phyloP scores from a whole-genome alignment of 2,329 filamentous ascomycete genomes.

The Aspergillus tanneri region DNA sequence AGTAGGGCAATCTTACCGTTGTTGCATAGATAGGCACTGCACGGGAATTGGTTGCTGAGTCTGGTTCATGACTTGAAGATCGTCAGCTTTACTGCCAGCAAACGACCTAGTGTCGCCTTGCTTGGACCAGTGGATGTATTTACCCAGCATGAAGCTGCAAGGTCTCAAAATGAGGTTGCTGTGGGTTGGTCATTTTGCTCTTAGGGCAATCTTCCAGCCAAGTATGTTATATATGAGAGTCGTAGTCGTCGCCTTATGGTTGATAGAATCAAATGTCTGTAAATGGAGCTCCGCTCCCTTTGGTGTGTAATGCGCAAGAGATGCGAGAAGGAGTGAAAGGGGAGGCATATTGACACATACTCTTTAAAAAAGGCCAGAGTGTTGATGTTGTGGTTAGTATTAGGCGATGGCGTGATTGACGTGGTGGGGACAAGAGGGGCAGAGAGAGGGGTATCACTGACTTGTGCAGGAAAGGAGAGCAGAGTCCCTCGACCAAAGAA shows the following conservation, averaged over 20 bases:
- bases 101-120: background rate
- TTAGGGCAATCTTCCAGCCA: too few relatives aligned
- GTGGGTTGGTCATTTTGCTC: constrained; percentile 38
- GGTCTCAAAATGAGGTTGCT: constrained; percentile 68
- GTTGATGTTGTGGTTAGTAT: too few relatives aligned
- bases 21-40: constrained; percentile 96
- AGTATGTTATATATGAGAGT: too few relatives aligned
- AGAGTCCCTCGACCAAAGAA: too few relatives aligned
- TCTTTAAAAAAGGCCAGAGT: too few relatives aligned
- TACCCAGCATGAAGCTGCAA: constrained; percentile 84
- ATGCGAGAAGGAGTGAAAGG: background rate
- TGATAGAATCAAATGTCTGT: background rate
- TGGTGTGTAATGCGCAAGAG: too few relatives aligned
- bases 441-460: too few relatives aligned
- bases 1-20: constrained; percentile 57
- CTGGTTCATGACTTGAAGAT: constrained; percentile 67
- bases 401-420: too few relatives aligned
- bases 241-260: too few relatives aligned
- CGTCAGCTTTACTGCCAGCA: constrained; percentile 7
- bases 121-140: constrained; percentile 24
- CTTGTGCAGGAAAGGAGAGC: too few relatives aligned
- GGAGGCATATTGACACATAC: background rate
- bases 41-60: constrained; percentile 77
- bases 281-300: background rate
- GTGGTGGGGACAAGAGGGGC: too few relatives aligned